phyloP scores from a whole-genome alignment of 345 rosid genomes.

The Sonneratia alba region DNA sequence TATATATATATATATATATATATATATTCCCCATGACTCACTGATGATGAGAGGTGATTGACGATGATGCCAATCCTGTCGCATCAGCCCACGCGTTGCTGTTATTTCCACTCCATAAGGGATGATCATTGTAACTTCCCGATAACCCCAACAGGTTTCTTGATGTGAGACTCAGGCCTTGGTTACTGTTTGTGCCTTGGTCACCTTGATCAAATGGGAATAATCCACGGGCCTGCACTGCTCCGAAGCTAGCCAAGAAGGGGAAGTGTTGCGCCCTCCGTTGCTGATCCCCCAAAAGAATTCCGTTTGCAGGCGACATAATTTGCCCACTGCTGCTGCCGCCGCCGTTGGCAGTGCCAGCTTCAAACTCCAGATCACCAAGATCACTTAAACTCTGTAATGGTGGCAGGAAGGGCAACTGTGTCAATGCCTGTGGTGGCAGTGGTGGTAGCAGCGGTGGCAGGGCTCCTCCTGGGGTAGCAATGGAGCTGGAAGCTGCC shows the following conservation, averaged over 20 bases:
- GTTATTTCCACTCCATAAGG: not conserved
- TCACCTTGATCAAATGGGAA: constrained; percentile 21
- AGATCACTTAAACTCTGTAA: constrained; percentile 27
- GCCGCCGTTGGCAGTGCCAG: constrained; percentile 14
- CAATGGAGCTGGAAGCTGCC: constrained; percentile 10
- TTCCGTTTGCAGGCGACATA: constrained; percentile 19
- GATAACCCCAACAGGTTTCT: constrained; percentile 3
- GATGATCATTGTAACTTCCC: not conserved
- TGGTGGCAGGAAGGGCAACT: constrained; percentile 30
- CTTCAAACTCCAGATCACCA: constrained; percentile 25
- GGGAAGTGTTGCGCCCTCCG: constrained; percentile 31
- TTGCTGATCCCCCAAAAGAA: constrained; percentile 7
- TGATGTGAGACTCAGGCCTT: constrained; percentile 2
- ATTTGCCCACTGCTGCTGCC: constrained; percentile 9
- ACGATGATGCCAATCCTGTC: not conserved
- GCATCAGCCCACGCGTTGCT: not conserved
- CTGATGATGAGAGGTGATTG: constrained; percentile 3
- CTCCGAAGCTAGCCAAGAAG: constrained; percentile 22
- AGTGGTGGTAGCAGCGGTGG: constrained; percentile 15
- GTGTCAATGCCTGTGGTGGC: not conserved
- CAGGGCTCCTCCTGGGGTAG: not conserved
- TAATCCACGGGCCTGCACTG: constrained; percentile 8
- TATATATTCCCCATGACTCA: not conserved
- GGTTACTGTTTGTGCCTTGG: not conserved
- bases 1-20: not conserved